Base-by-base conservation (phyloP, 192 early-diverging fungal species). In the Coemansia javaensis region DNA sequence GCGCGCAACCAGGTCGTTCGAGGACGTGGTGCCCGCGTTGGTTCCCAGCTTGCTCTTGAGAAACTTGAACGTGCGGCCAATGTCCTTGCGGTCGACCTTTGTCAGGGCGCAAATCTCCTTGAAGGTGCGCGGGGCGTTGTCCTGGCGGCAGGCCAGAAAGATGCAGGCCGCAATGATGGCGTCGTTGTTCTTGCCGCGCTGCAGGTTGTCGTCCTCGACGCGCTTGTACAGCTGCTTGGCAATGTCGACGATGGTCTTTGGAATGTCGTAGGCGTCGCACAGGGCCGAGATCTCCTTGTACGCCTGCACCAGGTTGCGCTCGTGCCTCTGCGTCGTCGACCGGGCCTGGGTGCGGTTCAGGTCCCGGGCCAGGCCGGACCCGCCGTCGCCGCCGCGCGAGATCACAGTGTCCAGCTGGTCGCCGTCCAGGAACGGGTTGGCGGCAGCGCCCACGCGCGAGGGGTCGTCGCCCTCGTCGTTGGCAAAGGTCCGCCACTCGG, bases 211-310 rank as follows among this genome's bases (percentile, higher is more conserved):
- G 39, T 93, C 86, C 60, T 95, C 91, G 8, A 87, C 90, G 44
- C 79, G 77, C 56, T 91, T 93, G 63, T 86, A 98, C 20, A 94
- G 57, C 72, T 95, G 91, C 66, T 97, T 98, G 27, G 95, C 92
- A 18, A 87, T 83, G 61, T 96, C 91, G 15, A 82, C 79, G 9
- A 91, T 88, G 5, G 84, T 53, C 54, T 87, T 86, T 15, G 86
- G 77, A 36, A 98, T 64, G 2, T 81, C 82, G 50, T 92, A 92
- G 11, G 83, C 79, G 18, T 96, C 93, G 47, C 87, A 86, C 83
- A 94, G 89, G 13, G 86, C 80, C 31, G 82, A 81, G 17, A 94
- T 94, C 24, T 90, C 83, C 61, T 89, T 90, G 72, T 92, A 95
- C 2, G 87, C 87, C 36, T 85, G 81, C 32, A 91, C 64, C 17